Percentiles rank a stretch among this genome's conserved stretches.
These are phyloP conservation scores for Trapa bicornis DNA, from an alignment of 345 rosid genomes.

Conservation along the genomic window DNA sequence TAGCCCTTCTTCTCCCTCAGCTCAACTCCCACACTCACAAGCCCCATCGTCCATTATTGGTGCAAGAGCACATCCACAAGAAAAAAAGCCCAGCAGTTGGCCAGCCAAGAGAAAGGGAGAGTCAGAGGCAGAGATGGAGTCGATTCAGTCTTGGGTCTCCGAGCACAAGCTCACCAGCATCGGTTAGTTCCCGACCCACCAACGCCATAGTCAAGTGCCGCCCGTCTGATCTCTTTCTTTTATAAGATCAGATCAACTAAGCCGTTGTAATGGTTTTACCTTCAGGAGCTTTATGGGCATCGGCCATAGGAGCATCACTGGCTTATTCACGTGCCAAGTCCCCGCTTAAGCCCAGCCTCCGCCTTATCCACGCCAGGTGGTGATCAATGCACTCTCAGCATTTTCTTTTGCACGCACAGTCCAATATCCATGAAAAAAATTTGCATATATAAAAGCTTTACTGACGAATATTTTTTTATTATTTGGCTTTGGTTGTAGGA, in stretches of 20 bases:
- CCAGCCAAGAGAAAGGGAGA: background rate
- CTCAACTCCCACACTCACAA: background rate
- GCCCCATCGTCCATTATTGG: background rate
- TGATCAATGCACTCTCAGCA: background rate
- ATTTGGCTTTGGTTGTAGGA: slow-evolving; percentile 16
- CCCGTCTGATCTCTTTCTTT: too few species aligned
- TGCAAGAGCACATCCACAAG: background rate
- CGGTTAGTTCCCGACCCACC: slow-evolving; percentile 17
- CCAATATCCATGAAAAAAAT: too few species aligned
- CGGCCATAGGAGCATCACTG: slow-evolving; percentile 48
- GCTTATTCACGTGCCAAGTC: slow-evolving; percentile 34
- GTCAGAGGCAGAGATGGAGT: slow-evolving; percentile 27
- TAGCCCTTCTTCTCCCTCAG: background rate
- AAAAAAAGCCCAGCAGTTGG: background rate
- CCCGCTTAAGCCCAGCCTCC: slow-evolving; percentile 53
- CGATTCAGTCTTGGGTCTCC: slow-evolving; percentile 54
- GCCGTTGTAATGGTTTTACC: background rate
- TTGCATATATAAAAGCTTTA: too few species aligned
- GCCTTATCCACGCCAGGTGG: slow-evolving; percentile 66
- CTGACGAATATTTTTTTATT: too few species aligned
- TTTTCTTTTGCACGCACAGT: too few species aligned
- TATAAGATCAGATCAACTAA: too few species aligned
- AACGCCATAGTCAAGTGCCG: background rate
- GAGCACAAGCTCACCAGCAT: slow-evolving; percentile 55
- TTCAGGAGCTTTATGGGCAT: slow-evolving; percentile 57